Evolutionary conservation across 441 rosid species (phyloP), one percentile per base, ranked within the genome.

Genomic region (Dalechampia spathulata): DNA sequence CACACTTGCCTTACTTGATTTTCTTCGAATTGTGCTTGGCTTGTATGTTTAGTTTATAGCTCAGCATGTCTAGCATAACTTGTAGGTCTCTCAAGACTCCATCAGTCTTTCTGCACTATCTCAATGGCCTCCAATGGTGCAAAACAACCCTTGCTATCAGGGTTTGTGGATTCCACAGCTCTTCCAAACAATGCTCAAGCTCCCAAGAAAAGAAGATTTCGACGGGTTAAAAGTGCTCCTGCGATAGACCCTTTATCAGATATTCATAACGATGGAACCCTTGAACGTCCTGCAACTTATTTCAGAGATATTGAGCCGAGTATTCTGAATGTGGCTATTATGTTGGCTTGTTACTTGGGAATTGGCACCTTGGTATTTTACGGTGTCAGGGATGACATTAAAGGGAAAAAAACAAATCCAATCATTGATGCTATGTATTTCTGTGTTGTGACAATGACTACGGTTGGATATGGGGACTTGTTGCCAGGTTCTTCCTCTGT

Each of bases 381-480:
- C 69, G 20, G 64, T 2, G 69, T 70, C 43, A 71, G 72, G 62
- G 32, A 65, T 69, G 84, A 88, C 50, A 78, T 88, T 39, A 17
- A 58, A 3, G 96, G 96, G 53, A 65, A 63, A n/a, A 88, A 83
- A 67, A 81, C 90, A 45, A 71, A 78, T 53, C 76, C 60, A 46
- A 61, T 85, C 36, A 43, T 85, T 0, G 96, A 88, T 63, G 71
- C 96, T 1, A 13, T 79, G 15, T 88, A 88, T 61, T 80, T 85
- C 71, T 76, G 83, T 36, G 61, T 83, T 0, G 88, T 83, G 19
- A 88, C 90, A 1, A 85, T 88, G 96, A 88, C 96, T 55, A 85
- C 86, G 0, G 90, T 88, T 32, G 94, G 96, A 51, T 88, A 88
- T 52, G 96, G 96, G 49, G 96, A 88, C 78, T 85, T 88, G 14